Percentiles rank a stretch among this genome's conserved stretches.
Conservation (phyloP, 352 stramenopile genomes). For the Saprolegnia diclina region DNA sequence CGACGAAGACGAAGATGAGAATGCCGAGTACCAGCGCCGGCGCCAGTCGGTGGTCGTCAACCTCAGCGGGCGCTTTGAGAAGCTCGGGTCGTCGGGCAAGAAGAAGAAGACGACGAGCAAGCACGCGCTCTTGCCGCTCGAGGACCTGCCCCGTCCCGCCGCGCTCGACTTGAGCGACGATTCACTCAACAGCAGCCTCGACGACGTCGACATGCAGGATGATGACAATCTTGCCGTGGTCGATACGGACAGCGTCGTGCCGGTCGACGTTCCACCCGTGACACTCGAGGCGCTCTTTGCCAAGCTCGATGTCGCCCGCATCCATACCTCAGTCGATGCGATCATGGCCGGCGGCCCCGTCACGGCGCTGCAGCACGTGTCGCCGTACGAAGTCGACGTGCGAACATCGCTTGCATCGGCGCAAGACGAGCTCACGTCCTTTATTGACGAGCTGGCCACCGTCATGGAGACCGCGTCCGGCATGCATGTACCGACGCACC, state of each 20-base stretch:
- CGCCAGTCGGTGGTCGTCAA: conserved; percentile 67
- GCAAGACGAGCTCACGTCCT: not conserved
- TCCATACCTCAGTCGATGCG: not conserved
- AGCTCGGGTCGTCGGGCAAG: conserved; percentile 36
- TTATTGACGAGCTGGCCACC: not conserved
- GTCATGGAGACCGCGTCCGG: not conserved
- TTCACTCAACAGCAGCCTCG: not conserved
- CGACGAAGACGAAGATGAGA: conserved; percentile 40
- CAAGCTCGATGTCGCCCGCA: not conserved
- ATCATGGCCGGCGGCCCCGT: not conserved
- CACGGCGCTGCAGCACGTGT: not conserved
- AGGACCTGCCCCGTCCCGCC: not conserved
- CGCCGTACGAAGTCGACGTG: conserved; percentile 6
- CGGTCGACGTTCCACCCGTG: not conserved
- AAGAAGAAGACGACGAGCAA: conserved; percentile 6
- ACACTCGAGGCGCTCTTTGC: not conserved
- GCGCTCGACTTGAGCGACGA: conserved; percentile 5
- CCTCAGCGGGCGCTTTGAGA: conserved; percentile 64
- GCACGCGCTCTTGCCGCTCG: not conserved
- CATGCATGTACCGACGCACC: not conserved
- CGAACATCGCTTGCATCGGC: not conserved
- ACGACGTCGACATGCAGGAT: conserved; percentile 10
- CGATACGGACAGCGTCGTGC: not conserved
- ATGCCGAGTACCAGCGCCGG: conserved; percentile 45
- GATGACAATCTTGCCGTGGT: not conserved